phyloP scores from a whole-genome alignment of 192 early-diverging fungal species.

The Gamsiella multidivaricata region DNA sequence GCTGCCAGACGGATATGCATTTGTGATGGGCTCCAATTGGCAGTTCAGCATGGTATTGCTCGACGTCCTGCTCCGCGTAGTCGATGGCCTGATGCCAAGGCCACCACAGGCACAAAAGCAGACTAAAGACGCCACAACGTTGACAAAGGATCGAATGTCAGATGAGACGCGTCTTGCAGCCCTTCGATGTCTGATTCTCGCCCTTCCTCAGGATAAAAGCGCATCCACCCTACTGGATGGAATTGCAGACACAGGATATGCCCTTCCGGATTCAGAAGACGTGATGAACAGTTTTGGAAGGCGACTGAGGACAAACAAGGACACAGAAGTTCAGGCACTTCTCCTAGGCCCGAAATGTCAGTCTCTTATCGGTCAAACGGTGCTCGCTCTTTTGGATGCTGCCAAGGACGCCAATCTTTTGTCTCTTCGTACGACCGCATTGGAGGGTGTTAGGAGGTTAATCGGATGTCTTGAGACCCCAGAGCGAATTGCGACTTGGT shows the following conservation, averaged over 20 bases:
- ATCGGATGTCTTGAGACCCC: constrained; percentile 24
- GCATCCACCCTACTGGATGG: background rate
- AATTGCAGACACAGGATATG: background rate
- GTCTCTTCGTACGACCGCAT: constrained; percentile 6
- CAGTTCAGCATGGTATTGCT: constrained; percentile 8
- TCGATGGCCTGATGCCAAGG: constrained; percentile 28
- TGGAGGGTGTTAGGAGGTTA: constrained; percentile 34
- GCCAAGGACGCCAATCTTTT: constrained; percentile 25
- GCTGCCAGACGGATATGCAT: constrained; percentile 29
- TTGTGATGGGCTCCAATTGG: constrained; percentile 22
- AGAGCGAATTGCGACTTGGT: constrained; percentile 8
- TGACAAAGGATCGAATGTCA: constrained; percentile 23
- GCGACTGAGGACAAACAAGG: constrained; percentile 5
- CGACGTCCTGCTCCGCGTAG: constrained; percentile 14
- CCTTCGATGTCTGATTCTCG: constrained; percentile 22
- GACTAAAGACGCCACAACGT: background rate
- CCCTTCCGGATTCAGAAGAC: background rate
- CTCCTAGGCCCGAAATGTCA: constrained; percentile 8
- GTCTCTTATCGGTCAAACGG: constrained; percentile 8
- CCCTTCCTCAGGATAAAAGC: constrained; percentile 14
- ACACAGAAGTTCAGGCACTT: constrained; percentile 10
- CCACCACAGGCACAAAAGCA: background rate
- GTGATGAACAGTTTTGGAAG: background rate
- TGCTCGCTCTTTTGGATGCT: constrained; percentile 22
- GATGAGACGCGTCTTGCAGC: constrained; percentile 37